phyloP scores from a whole-genome alignment of 2,329 filamentous ascomycete genomes.

The Elsinoe ampelina region DNA sequence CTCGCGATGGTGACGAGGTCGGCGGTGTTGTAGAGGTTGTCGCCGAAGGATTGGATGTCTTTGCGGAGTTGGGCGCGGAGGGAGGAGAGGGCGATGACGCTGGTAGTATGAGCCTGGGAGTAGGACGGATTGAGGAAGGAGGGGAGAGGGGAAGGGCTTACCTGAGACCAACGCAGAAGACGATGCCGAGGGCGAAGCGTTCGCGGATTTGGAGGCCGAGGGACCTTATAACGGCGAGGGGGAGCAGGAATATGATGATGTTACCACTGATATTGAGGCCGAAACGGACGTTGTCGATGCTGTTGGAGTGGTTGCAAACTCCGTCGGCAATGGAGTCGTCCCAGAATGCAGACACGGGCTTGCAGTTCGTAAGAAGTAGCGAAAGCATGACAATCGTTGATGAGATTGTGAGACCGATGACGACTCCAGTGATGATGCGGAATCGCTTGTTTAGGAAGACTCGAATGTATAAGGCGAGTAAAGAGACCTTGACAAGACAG shows the following conservation, averaged over 20 bases:
- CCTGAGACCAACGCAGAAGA: neutral
- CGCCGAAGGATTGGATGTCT: neutral
- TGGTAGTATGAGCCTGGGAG: neutral
- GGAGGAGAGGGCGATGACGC: neutral
- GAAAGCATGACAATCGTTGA: neutral
- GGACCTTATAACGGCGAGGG: neutral
- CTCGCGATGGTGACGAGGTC: neutral
- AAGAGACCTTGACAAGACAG: neutral
- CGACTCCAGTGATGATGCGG: neutral
- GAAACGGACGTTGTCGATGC: neutral
- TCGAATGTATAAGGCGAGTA: neutral
- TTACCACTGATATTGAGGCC: neutral
- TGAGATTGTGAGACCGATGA: neutral
- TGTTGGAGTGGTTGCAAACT: neutral
- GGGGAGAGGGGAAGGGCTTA: neutral
- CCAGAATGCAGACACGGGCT: neutral
- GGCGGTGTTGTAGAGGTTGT: neutral
- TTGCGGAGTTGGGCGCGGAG: neutral
- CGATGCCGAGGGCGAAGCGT: neutral
- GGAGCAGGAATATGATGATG: neutral
- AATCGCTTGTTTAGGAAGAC: neutral
- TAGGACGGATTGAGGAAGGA: neutral
- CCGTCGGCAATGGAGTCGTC: neutral
- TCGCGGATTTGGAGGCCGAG: neutral
- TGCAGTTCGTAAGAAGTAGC: neutral